Evolutionary conservation across 139 green algal species (phyloP), one percentile per base, ranked within the genome.

Genomic region (Eudorina sp.): DNA sequence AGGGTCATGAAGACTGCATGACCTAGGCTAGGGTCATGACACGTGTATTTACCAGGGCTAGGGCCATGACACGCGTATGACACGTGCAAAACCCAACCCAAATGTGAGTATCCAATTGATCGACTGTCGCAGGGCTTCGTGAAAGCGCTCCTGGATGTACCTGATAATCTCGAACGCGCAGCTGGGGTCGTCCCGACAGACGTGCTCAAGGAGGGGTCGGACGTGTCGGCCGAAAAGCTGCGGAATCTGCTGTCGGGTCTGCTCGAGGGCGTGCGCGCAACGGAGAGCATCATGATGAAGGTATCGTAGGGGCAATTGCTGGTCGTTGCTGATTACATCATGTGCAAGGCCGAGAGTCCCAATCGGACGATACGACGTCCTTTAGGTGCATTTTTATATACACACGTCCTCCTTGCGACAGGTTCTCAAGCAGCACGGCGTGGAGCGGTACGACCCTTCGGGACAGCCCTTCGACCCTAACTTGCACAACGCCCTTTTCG

Each of bases 381-480:
- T n/a, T n/a, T n/a, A n/a, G n/a, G n/a, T n/a, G n/a, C n/a, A n/a
- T n/a, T n/a, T n/a, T n/a, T n/a, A n/a, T n/a, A n/a, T n/a, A n/a
- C n/a, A n/a, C n/a, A n/a, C n/a, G n/a, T n/a, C n/a, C n/a, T 36
- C 58, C 21, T 36, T 9, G 18, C 16, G 41, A 9, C 88, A 97
- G 95, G 93, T 97, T 43, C 91, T 99, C 41, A 91, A 93, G 80
- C 92, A 95, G 91, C 53, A 97, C 75, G 96, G 95, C 23, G 91
- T 98, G 25, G 92, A 94, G 80, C 86, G 90, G 53, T 97, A 94
- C 84, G 91, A 96, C 85, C 95, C 97, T 0, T 6, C 95, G n/a
- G 94, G 92, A 8, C 91, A 99, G 43, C 45, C 85, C 13, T 99
- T 99, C 91, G 96, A 99, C 92, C 98, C 98, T n/a, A 98, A 99